Evolutionary conservation across 441 rosid genomes (phyloP).

Genomic region (Erodium chrysanthum): DNA sequence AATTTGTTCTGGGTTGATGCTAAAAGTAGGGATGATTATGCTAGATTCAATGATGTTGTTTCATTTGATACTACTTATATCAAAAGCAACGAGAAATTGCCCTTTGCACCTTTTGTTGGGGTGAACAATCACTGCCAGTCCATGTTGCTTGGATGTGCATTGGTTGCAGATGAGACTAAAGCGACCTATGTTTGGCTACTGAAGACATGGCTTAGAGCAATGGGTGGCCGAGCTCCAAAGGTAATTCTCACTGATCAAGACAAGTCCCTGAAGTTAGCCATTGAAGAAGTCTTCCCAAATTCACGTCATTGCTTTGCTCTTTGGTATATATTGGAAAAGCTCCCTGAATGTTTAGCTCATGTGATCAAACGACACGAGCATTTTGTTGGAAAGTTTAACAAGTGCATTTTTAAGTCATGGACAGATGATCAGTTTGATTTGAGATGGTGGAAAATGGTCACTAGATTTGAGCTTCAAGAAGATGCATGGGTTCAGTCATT

Average conservation of each 20-base stretch:
- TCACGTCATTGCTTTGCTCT: conserved; percentile 44
- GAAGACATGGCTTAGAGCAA: conserved; percentile 49
- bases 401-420: conserved; percentile 43
- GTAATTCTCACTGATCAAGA: conserved; percentile 50
- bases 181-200: conserved; percentile 45
- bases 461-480: conserved; percentile 32
- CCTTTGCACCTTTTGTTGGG: conserved; percentile 49
- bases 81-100: conserved; percentile 33
- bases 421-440: conserved; percentile 46
- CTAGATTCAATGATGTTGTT: conserved; percentile 43
- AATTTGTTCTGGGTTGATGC: conserved; percentile 55
- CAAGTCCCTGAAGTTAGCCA: conserved; percentile 35
- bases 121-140: conserved; percentile 42
- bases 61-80: conserved; percentile 45
- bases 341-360: conserved; percentile 32
- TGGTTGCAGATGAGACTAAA: conserved; percentile 43
- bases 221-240: conserved; percentile 41
- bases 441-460: conserved; percentile 49
- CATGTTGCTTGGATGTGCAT: conserved; percentile 46
- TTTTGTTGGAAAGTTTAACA: conserved; percentile 33
- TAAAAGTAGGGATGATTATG: conserved; percentile 44
- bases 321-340: conserved; percentile 41
- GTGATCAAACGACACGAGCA: conserved; percentile 28
- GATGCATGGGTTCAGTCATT: conserved; percentile 42
- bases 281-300: conserved; percentile 36